Evolutionary conservation across 2,329 filamentous ascomycete species (phyloP).

Genomic region (Pseudogymnoascus sp.): DNA sequence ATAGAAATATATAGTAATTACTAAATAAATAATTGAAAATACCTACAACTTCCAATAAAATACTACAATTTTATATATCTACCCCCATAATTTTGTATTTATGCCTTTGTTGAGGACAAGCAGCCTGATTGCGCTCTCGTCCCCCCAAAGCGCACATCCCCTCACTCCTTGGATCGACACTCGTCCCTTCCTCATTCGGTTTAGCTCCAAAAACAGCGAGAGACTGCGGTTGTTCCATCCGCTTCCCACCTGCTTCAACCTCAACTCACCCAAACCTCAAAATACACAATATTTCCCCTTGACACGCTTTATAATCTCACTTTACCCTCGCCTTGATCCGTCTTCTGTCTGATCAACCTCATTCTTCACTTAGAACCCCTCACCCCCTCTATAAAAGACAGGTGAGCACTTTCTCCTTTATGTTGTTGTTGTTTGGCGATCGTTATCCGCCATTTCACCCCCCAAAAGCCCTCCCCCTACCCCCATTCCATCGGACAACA

Average conservation of each 20-base stretch:
- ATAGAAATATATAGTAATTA: neutral
- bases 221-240: conserved; percentile 21
- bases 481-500: conserved; percentile 1
- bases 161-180: neutral
- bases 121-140: neutral
- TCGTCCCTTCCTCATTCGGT: neutral
- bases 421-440: conserved; percentile 17
- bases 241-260: conserved; percentile 21
- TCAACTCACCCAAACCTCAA: conserved; percentile 18
- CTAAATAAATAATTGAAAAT: neutral
- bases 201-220: conserved; percentile 5
- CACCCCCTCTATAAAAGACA: conserved; percentile 16
- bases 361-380: conserved; percentile 12
- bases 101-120: neutral
- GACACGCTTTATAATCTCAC: conserved; percentile 12
- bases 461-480: conserved; percentile 1
- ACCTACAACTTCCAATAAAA: neutral
- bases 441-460: conserved; percentile 25
- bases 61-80: neutral
- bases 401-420: conserved; percentile 25
- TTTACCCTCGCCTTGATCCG: neutral
- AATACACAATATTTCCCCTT: conserved; percentile 14
- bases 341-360: conserved; percentile 4
- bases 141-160: neutral
- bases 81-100: neutral